Evolutionary conservation across 202 grass and related monocot genomes (phyloP), one percentile per base, ranked within the genome.

Genomic region (Carex arenaria): DNA sequence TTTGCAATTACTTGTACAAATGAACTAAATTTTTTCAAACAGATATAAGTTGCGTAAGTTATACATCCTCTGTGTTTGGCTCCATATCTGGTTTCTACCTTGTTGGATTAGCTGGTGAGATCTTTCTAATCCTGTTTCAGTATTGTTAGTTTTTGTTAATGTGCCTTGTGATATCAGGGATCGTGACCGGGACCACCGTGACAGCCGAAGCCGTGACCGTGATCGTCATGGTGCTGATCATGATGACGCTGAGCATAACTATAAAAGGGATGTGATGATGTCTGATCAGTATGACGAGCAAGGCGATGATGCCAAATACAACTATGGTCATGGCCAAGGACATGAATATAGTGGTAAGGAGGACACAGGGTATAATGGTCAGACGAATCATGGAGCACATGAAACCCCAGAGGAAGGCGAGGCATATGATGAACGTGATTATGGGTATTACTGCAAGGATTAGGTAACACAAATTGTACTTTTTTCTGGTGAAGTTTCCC

Each of bases 321-420:
- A 68, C 77, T 87, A 89, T 89, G 80, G 30, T 57, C 67, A 79
- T 23, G 87, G 67, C 54, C 89, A 85, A 80, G 91, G 91, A 20
- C 76, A 68, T 4, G 89, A 88, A 64, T 88, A 85, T 20, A 63
- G 81, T 30, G 62, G 70, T 81, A 89, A 92, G 67, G 84, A 73
- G 11, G 32, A 84, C 38, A 31, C 40, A 45, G 64, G 62, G 81
- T 81, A 90, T 89, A 85, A 91, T 40, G 65, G n/a, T 69, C 85
- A 90, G 60, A 70, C 64, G 34, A 89, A 81, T 70, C 86, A 84
- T 72, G 80, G 73, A 67, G 91, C 64, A 20, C 74, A 83, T 84
- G 94, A 93, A 73, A 86, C 86, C 45, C 90, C 84, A 43, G 94
- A 97, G 73, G 92, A 94, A 84, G 94, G 92, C 0, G 94, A 94